Conservation (phyloP, 305 asterid genomes). For the Stenogyne calaminthoides region DNA sequence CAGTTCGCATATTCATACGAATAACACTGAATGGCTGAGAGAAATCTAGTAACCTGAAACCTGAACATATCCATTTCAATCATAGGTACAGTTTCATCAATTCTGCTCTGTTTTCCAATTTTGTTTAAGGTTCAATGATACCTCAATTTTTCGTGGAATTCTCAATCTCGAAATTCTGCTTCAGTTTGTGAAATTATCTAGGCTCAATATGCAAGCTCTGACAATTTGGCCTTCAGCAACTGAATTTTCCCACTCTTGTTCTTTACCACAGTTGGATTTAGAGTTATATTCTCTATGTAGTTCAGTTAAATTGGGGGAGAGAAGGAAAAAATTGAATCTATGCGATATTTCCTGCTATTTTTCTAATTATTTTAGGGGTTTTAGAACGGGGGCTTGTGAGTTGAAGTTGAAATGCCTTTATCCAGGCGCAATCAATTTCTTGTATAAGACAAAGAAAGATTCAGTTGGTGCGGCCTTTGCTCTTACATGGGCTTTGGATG, state of each 20-base stretch:
- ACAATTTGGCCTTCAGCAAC: conserved; percentile 56
- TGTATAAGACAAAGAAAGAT: conserved; percentile 36
- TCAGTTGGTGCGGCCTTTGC: conserved; percentile 48
- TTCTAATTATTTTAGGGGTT: conserved; percentile 30
- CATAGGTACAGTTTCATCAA: conserved; percentile 32
- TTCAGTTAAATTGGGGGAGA: conserved; percentile 38
- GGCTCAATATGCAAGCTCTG: conserved; percentile 68
- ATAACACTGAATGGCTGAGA: conserved; percentile 42
- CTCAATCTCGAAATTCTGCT: conserved; percentile 22
- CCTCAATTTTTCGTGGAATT: conserved; percentile 23
- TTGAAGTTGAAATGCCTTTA: conserved; percentile 35
- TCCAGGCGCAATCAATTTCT: conserved; percentile 15
- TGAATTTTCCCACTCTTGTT: conserved; percentile 43
- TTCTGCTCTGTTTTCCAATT: conserved; percentile 3
- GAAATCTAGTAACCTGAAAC: conserved; percentile 26
- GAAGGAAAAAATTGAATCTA: conserved; percentile 45
- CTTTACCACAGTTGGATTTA: conserved; percentile 46
- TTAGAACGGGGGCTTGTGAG: conserved; percentile 28
- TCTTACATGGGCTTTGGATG: conserved; percentile 54
- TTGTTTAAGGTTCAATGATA: neutral
- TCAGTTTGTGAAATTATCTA: conserved; percentile 23
- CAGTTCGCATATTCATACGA: neutral
- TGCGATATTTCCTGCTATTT: conserved; percentile 23
- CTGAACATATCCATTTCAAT: conserved; percentile 12
- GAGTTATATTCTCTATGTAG: conserved; percentile 37